Evolutionary conservation across 768 basidiomycete genomes (phyloP), one percentile per base, ranked within the genome.

Genomic region (Pleurotus tuber-regium): DNA sequence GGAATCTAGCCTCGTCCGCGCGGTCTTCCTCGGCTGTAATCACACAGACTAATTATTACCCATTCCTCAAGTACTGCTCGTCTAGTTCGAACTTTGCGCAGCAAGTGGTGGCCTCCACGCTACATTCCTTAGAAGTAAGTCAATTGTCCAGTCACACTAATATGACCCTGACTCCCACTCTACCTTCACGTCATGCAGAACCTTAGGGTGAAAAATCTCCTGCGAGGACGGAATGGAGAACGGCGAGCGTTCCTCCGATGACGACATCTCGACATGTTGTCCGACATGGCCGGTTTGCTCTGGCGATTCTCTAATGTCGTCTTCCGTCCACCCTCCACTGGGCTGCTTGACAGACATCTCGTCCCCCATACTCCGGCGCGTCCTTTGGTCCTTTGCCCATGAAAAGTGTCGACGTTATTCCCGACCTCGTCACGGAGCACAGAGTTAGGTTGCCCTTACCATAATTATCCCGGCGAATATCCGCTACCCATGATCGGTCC

Each of bases 11-110:
- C 35, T 38, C 40, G 40, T 42, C 40, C 23, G 23, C 40, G 40
- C 40, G 40, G 40, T 42, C 40, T 42, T 42, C 18, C 23, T 42
- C 40, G 40, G 40, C 18, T 42, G 21, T 16, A 18, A n/a, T 42
- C 12, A 19, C 23, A 19, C n/a, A n/a, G 21, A 38, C 35, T 38
- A 38, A 38, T 38, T n/a, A 38, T 16, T 38, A 19, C 21, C n/a
- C 35, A 19, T 38, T 38, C 35, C 35, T 38, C 35, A 14, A 38
- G 35, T 38, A n/a, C 12, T 42, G 23, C 23, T 42, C 14, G 16
- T 42, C 40, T 42, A 19, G 18, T 42, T 42, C 40, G 18, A 42
- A 16, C 23, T 42, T 19, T 38, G 35, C 35, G 35, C 35, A 38
- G 35, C 35, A 18, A n/a, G 35, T n/a, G n/a, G 35, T 38, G 21